phyloP scores from a whole-genome alignment of 371 early-diverging fungal genomes.

The Sporodiniella umbellata region DNA sequence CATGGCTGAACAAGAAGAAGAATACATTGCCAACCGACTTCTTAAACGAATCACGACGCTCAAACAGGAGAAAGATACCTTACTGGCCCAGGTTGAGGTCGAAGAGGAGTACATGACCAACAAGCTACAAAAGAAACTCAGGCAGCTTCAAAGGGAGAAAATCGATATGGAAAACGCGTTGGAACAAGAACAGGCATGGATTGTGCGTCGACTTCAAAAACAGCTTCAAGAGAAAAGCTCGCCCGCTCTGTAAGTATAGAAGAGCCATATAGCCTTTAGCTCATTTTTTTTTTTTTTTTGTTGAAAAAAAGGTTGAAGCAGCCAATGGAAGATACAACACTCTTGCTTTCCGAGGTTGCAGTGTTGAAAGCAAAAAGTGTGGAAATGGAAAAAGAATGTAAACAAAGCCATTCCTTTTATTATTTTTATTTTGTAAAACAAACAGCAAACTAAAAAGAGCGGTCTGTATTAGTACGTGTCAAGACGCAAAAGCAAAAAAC shows the following conservation, averaged over 20 bases:
- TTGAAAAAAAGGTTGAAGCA: too few species aligned
- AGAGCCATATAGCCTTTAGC: too few species aligned
- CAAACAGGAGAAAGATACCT: constrained; percentile 68
- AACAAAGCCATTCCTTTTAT: too few species aligned
- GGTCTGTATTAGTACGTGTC: too few species aligned
- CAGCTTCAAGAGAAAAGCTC: too few species aligned
- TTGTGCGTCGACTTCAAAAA: constrained; percentile 70
- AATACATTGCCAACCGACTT: constrained; percentile 64
- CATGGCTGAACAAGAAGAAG: constrained; percentile 70
- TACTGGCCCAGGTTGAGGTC: constrained; percentile 66
- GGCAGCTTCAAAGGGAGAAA: constrained; percentile 76
- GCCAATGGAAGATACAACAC: too few species aligned
- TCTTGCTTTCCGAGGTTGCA: constrained; percentile 66
- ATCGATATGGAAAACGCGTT: constrained; percentile 77
- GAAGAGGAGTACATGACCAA: constrained; percentile 76
- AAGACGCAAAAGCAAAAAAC: too few species aligned
- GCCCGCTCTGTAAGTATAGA: too few species aligned
- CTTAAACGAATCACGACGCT: constrained; percentile 63
- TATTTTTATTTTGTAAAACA: too few species aligned
- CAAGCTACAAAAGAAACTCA: constrained; percentile 70
- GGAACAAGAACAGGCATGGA: constrained; percentile 82
- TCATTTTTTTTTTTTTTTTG: too few species aligned
- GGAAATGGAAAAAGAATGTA: constrained; percentile 77
- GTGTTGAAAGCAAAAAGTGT: constrained; percentile 55
- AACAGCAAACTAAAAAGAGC: too few species aligned